These are phyloP conservation scores for Candida neerlandica DNA, from an alignment of 1,139 yeast species.

Conservation along the genomic window DNA sequence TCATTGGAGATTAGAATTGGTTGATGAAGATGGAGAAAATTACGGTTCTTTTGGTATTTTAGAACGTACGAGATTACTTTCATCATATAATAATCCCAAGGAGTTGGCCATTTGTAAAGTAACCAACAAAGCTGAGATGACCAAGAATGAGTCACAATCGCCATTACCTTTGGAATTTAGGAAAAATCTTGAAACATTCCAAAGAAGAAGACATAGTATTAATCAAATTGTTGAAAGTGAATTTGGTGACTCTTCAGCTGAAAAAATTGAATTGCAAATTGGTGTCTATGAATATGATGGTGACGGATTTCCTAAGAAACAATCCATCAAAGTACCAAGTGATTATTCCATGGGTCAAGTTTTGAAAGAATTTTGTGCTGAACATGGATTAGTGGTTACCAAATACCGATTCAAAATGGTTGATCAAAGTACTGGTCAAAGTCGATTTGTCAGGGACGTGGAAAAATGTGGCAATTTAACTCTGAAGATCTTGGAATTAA, in stretches of 20 bases:
- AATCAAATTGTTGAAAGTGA: constrained; percentile 10
- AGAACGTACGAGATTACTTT: constrained; percentile 54
- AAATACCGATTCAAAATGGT: constrained; percentile 18
- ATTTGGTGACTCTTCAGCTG: constrained; percentile 6
- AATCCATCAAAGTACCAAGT: constrained; percentile 11
- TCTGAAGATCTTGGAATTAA: constrained; percentile 25
- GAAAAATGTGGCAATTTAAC: constrained; percentile 26
- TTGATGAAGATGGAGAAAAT: constrained; percentile 81
- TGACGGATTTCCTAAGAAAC: constrained; percentile 12
- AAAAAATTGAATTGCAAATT: constrained; percentile 14
- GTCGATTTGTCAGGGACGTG: constrained; percentile 20
- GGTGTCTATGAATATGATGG: constrained; percentile 15
- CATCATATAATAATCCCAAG: constrained; percentile 63
- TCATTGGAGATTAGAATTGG: constrained; percentile 66
- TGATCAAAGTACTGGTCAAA: constrained; percentile 11
- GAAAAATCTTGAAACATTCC: constrained; percentile 25
- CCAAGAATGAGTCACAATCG: constrained; percentile 39
- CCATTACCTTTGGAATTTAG: constrained; percentile 56
- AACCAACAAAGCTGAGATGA: constrained; percentile 33
- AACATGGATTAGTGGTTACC: constrained; percentile 29
- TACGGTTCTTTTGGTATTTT: constrained; percentile 74
- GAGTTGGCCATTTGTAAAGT: constrained; percentile 64
- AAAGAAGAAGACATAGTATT: constrained; percentile 17
- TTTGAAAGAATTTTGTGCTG: constrained; percentile 34
- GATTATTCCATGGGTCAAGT: constrained; percentile 33